These are phyloP conservation scores for Eimeria necatrix DNA, from an alignment of 169 alveolate species.

Conservation along the genomic window DNA sequence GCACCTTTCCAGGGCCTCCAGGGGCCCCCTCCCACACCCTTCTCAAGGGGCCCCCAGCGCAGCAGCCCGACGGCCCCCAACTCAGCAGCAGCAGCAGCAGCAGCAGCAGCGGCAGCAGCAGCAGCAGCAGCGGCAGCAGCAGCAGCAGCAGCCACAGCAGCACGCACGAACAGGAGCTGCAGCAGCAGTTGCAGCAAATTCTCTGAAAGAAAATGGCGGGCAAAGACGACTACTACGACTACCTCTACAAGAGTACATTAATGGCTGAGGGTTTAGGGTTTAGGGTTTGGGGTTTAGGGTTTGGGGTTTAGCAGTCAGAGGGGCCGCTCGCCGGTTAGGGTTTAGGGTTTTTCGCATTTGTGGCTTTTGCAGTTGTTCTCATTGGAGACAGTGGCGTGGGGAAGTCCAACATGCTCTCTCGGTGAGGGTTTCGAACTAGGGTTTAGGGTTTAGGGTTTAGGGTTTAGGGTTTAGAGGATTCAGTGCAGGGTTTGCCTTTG, in stretches of 20 bases:
- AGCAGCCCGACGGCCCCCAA: not conserved
- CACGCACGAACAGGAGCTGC: not conserved
- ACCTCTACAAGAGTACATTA: slow-evolving; percentile 82
- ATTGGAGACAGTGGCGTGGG: slow-evolving; percentile 98
- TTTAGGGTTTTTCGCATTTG: not conserved
- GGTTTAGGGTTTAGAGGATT: not conserved
- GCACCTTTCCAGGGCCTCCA: not conserved
- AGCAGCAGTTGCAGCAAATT: slow-evolving; percentile 20
- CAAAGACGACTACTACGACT: slow-evolving; percentile 85
- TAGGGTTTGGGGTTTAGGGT: not conserved
- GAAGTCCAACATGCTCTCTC: slow-evolving; percentile 95
- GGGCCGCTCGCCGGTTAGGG: not conserved
- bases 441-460: slow-evolving; percentile 2
- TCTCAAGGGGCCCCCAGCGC: not conserved
- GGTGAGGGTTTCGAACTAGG: slow-evolving; percentile 82
- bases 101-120: slow-evolving; percentile 9
- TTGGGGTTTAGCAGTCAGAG: not conserved
- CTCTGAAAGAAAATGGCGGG: slow-evolving; percentile 73
- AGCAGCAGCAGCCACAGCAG: too few species aligned
- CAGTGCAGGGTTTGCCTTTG: not conserved
- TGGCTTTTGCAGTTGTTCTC: slow-evolving; percentile 79
- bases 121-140: too few species aligned
- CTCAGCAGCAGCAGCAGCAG: not conserved
- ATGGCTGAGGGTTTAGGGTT: too few species aligned
- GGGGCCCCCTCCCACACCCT: not conserved